phyloP scores from a whole-genome alignment of 2,329 filamentous ascomycete genomes.

The Aspergillus oerlinghausenensis region DNA sequence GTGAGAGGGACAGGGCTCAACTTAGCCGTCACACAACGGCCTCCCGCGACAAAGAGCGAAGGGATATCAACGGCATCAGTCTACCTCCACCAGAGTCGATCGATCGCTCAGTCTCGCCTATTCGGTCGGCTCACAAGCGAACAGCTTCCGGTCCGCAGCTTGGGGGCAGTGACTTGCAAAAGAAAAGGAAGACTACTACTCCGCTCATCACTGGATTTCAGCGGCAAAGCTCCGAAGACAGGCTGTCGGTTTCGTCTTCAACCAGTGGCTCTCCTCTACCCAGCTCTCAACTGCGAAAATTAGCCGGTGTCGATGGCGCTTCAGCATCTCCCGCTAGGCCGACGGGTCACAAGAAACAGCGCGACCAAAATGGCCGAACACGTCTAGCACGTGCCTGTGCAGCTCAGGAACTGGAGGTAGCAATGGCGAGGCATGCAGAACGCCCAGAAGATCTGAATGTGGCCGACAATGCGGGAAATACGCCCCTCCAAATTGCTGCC shows the following conservation, averaged over 20 bases:
- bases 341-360: slow-evolving; percentile 69
- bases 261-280: slow-evolving; percentile 42
- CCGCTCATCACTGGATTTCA: slow-evolving; percentile 37
- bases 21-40: slow-evolving; percentile 14
- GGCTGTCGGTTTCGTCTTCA: slow-evolving; percentile 42
- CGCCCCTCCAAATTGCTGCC: slow-evolving; percentile 87
- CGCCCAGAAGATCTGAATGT: slow-evolving; percentile 84
- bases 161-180: slow-evolving; percentile 14
- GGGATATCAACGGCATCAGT: slow-evolving; percentile 23
- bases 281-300: slow-evolving; percentile 37
- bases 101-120: slow-evolving; percentile 34
- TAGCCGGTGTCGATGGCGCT: slow-evolving; percentile 37
- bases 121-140: slow-evolving; percentile 33
- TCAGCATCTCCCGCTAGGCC: slow-evolving; percentile 65
- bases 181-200: slow-evolving; percentile 38
- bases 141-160: slow-evolving; percentile 32
- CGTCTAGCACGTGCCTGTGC: slow-evolving; percentile 85
- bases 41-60: slow-evolving; percentile 21
- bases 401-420: slow-evolving; percentile 73
- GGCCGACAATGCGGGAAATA: slow-evolving; percentile 92
- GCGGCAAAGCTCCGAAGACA: slow-evolving; percentile 44
- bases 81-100: slow-evolving; percentile 27
- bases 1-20: slow-evolving; percentile 25
- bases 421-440: slow-evolving; percentile 69
- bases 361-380: slow-evolving; percentile 90